These are phyloP conservation scores for Stephania cephalantha DNA, from an alignment of 164 flowering plant genomes.

Conservation along the genomic window DNA sequence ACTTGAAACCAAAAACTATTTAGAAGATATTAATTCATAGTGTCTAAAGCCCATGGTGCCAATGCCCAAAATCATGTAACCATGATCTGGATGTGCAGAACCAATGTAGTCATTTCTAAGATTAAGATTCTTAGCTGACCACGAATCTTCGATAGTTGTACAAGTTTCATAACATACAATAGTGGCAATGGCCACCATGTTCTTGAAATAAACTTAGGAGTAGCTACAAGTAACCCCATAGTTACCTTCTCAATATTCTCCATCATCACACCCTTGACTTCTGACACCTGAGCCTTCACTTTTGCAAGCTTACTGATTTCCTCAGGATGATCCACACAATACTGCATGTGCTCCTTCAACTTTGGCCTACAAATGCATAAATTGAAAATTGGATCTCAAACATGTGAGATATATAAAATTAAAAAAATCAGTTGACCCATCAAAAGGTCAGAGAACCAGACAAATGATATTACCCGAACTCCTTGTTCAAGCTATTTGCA, in stretches of 20 bases:
- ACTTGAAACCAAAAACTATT: not conserved
- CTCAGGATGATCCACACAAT: slow-evolving; percentile 81
- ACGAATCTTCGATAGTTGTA: not conserved
- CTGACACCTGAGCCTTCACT: slow-evolving; percentile 89
- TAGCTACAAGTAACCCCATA: not conserved
- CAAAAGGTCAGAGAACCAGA: not conserved
- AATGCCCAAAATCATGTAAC: not conserved
- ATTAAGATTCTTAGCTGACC: not conserved
- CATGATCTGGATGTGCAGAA: not conserved
- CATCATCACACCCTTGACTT: slow-evolving; percentile 95
- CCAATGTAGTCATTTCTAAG: not conserved
- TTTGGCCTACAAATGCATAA: slow-evolving; percentile 41
- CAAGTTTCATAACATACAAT: not conserved
- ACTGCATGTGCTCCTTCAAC: slow-evolving; percentile 88
- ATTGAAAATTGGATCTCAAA: not conserved
- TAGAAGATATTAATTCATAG: too few species aligned
- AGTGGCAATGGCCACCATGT: not conserved
- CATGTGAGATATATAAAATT: not conserved
- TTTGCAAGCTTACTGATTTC: slow-evolving; percentile 82
- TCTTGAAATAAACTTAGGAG: not conserved
- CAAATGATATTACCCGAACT: slow-evolving; percentile 49
- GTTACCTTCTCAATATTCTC: slow-evolving; percentile 88
- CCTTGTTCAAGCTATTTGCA: slow-evolving; percentile 64
- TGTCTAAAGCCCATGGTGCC: not conserved
- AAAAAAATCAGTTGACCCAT: not conserved